phyloP scores from a whole-genome alignment of 192 early-diverging fungal genomes.

The Mortierella alpina region DNA sequence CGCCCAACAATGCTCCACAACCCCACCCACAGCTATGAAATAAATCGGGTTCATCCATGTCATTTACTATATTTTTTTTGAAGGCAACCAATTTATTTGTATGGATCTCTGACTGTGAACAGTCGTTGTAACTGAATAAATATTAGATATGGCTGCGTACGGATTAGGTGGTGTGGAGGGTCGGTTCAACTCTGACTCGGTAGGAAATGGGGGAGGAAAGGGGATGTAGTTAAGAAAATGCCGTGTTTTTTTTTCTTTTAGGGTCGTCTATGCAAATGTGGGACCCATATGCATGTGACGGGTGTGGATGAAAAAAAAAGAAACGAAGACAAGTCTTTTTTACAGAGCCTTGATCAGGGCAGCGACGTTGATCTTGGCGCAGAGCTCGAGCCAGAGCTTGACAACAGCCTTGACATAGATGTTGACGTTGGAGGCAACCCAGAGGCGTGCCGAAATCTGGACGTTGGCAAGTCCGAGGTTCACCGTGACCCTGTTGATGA shows the following conservation, averaged over 20 bases:
- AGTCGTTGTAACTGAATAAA: too few relatives aligned
- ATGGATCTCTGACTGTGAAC: too few relatives aligned
- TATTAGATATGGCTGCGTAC: too few relatives aligned
- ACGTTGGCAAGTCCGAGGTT: slow-evolving; percentile 19
- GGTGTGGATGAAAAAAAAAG: not conserved
- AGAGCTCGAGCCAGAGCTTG: slow-evolving; percentile 29
- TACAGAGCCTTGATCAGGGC: slow-evolving; percentile 21
- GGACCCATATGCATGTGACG: not conserved
- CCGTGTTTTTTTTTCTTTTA: not conserved
- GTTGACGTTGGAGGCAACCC: slow-evolving; percentile 34
- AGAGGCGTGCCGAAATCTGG: slow-evolving; percentile 3
- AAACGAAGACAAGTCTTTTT: not conserved
- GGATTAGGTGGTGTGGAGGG: too few relatives aligned
- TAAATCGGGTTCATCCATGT: too few relatives aligned
- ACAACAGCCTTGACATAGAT: slow-evolving; percentile 17
- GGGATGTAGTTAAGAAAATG: not conserved
- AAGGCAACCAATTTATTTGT: too few relatives aligned
- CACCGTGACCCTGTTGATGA: slow-evolving; percentile 11
- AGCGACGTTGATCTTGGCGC: slow-evolving; percentile 21
- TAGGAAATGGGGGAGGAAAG: not conserved
- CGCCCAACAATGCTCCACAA: too few relatives aligned
- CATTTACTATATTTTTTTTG: too few relatives aligned
- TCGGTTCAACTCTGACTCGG: too few relatives aligned
- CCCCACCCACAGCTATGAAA: too few relatives aligned
- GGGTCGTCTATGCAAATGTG: not conserved